Evolutionary conservation across 169 alveolate genomes (phyloP).

Genomic region (Cryptosporidium xiaoi): DNA sequence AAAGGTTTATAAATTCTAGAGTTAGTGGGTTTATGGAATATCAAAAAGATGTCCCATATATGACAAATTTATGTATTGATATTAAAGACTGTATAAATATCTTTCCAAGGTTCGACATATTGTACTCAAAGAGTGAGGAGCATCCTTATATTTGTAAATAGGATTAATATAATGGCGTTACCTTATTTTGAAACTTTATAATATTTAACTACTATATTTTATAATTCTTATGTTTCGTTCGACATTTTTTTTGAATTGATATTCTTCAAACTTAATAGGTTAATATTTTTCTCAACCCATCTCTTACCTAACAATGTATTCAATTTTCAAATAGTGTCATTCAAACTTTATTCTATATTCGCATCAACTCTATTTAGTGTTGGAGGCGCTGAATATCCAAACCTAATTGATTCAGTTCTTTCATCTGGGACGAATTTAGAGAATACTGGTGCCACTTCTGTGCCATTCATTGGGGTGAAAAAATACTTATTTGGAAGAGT

Average conservation of each 20-base stretch:
- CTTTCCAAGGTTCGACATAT: conserved; percentile 49
- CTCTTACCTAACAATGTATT: background rate
- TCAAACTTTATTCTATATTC: conserved; percentile 2
- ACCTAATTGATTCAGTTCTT: conserved; percentile 32
- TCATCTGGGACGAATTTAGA: conserved; percentile 43
- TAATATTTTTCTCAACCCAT: background rate
- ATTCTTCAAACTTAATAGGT: background rate
- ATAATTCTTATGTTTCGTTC: background rate
- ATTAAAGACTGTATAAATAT: conserved; percentile 21
- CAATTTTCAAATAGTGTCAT: background rate
- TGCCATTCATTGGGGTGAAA: conserved; percentile 17
- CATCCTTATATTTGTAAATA: background rate
- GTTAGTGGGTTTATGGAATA: background rate
- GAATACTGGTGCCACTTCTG: conserved; percentile 56
- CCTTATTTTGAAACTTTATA: background rate
- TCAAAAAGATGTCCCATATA: conserved; percentile 4
- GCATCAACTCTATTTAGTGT: background rate
- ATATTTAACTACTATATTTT: background rate
- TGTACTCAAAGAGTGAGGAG: conserved; percentile 23
- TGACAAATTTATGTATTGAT: conserved; percentile 26
- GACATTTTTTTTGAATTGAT: background rate
- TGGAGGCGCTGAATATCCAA: conserved; percentile 53
- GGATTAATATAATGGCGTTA: background rate
- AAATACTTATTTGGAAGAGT: background rate
- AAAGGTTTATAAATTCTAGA: no score